Percentiles rank a stretch among this genome's conserved stretches.
These are phyloP conservation scores for Crinitomyces ghanaensis DNA, from an alignment of 805 yeast species.

Conservation along the genomic window DNA sequence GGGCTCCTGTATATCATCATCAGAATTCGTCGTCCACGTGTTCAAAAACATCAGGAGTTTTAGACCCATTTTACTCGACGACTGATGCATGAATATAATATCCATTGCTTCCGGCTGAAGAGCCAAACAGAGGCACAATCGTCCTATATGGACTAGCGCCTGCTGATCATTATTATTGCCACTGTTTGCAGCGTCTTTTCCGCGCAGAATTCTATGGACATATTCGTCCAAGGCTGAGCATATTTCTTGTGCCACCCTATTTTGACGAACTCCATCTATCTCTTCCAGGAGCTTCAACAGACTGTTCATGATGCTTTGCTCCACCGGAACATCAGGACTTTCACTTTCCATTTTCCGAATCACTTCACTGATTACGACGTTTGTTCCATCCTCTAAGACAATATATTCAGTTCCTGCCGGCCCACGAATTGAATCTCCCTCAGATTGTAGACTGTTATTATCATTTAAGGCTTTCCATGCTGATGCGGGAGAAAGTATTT, in stretches of 20 bases:
- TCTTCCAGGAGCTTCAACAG: slow-evolving; percentile 37
- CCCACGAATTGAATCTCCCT: slow-evolving; percentile 3
- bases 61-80: too few relatives aligned
- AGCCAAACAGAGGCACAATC: too few relatives aligned
- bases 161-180: too few relatives aligned
- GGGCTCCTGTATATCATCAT: slow-evolving; percentile 49
- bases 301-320: slow-evolving; percentile 43
- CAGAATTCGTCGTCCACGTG: slow-evolving; percentile 42
- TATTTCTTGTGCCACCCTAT: slow-evolving; percentile 33
- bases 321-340: slow-evolving; percentile 37
- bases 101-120: too few relatives aligned
- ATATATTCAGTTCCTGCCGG: slow-evolving; percentile 14
- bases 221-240: slow-evolving; percentile 9
- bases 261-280: slow-evolving; percentile 37
- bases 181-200: too few relatives aligned
- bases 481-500: slow-evolving; percentile 31
- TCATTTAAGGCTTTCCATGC: slow-evolving; percentile 15
- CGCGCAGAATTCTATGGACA: too few relatives aligned
- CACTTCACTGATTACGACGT: slow-evolving; percentile 26
- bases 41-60: slow-evolving; percentile 20
- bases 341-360: slow-evolving; percentile 19
- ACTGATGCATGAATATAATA: too few relatives aligned
- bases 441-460: slow-evolving; percentile 9
- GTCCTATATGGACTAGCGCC: too few relatives aligned
- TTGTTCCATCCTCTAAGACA: slow-evolving; percentile 5